Evolutionary conservation across 1,139 yeast genomes (phyloP).

Genomic region (Magnusiomyces tetraspermus): DNA sequence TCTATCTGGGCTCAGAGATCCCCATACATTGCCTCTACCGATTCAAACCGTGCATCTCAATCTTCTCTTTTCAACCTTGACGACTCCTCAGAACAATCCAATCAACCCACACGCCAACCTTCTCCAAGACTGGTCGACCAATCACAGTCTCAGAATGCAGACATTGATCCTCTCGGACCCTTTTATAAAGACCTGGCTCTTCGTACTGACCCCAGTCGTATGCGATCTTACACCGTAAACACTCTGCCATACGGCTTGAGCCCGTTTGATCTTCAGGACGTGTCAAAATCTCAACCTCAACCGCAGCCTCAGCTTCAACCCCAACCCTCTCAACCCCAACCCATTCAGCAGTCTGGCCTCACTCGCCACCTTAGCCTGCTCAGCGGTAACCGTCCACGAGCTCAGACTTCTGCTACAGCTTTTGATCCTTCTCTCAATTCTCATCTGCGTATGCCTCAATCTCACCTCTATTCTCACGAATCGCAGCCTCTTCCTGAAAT

Average conservation of each 20-base stretch:
- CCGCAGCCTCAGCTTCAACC: conserved; percentile 12
- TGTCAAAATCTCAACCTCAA: conserved; percentile 12
- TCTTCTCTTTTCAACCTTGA: conserved; percentile 13
- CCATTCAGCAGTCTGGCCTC: conserved; percentile 5
- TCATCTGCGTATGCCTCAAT: conserved; percentile 6
- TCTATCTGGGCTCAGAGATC: conserved; percentile 27
- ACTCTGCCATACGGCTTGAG: conserved; percentile 24
- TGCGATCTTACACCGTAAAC: conserved; percentile 34
- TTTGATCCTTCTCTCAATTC: conserved; percentile 16
- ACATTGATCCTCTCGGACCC: conserved; percentile 29
- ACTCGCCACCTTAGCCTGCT: conserved; percentile 11
- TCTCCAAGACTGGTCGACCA: conserved; percentile 5
- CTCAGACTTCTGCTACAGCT: conserved; percentile 21
- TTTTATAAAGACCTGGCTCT: conserved; percentile 28
- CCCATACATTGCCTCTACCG: conserved; percentile 12
- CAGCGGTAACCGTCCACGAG: conserved; percentile 18
- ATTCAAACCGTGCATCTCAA: conserved; percentile 16
- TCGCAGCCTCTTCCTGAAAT: conserved; percentile 12
- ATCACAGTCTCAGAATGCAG: conserved; percentile 2
- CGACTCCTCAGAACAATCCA: too few relatives aligned
- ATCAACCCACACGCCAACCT: conserved; percentile 12
- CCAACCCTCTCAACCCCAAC: conserved; percentile 5
- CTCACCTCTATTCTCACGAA: conserved; percentile 9
- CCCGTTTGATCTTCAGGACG: conserved; percentile 16
- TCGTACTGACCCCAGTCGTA: conserved; percentile 31